Percentiles rank a stretch among this genome's conserved stretches.
phyloP scores from a whole-genome alignment of 768 basidiomycete genomes.

The Russula ochroleuca region DNA sequence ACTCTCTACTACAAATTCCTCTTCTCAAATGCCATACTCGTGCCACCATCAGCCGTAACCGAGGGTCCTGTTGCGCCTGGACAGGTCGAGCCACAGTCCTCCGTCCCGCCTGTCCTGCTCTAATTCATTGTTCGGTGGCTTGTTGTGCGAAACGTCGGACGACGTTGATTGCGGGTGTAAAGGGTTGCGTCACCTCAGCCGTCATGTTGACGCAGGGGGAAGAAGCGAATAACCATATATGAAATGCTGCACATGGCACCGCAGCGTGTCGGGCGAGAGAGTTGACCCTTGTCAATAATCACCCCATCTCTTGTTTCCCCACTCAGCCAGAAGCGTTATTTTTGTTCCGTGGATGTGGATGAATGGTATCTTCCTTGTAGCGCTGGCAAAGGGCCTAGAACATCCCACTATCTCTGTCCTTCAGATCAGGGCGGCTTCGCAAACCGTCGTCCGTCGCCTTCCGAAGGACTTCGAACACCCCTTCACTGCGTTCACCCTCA shows the following conservation, averaged over 20 bases:
- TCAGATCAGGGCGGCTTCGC: slow-evolving; percentile 19
- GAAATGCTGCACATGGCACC: slow-evolving; percentile 10
- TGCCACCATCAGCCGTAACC: slow-evolving; percentile 14
- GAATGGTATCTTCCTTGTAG: slow-evolving; percentile 17
- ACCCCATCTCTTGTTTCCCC: slow-evolving; percentile 12
- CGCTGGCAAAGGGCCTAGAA: slow-evolving; percentile 23
- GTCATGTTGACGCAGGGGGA: slow-evolving; percentile 15
- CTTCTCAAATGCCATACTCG: not conserved
- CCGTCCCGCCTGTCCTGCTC: not conserved
- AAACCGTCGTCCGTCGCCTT: slow-evolving; percentile 2
- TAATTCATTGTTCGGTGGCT: not conserved
- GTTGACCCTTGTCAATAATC: slow-evolving; percentile 8
- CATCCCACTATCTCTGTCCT: slow-evolving; percentile 20
- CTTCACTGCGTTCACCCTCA: not conserved
- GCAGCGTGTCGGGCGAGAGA: slow-evolving; percentile 3
- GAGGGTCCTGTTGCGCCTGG: not conserved
- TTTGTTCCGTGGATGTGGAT: slow-evolving; percentile 8
- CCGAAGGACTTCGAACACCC: slow-evolving; percentile 24
- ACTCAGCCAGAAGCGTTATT: slow-evolving; percentile 8
- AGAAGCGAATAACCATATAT: slow-evolving; percentile 4
- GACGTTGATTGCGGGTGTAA: not conserved
- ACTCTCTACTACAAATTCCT: slow-evolving; percentile 17
- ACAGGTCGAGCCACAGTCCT: slow-evolving; percentile 4
- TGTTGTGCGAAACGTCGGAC: not conserved
- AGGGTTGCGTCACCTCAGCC: slow-evolving; percentile 10